Base-by-base conservation (phyloP, 768 basidiomycete species). In the Flagelloscypha sp. region DNA sequence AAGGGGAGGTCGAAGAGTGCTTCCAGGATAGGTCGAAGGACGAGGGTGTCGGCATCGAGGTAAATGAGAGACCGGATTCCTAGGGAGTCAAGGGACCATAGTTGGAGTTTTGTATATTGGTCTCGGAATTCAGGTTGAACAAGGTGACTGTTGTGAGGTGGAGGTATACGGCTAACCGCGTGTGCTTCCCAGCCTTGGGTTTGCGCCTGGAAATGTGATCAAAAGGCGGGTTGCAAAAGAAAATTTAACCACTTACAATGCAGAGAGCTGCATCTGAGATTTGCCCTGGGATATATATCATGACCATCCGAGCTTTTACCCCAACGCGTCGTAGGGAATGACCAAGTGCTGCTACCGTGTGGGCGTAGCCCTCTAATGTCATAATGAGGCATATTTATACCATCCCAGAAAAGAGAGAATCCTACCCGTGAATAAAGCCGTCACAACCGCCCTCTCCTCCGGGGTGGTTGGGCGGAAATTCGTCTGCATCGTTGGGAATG, bases 81-180 rank as follows among this genome's bases (percentile, higher is more conserved):
- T 22, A 42, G 36, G 18, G 39, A 19, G 44, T 59, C 59, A 27
- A 61, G 45, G 31, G 32, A 40, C 59, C 59, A 61, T n/a, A 61
- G 48, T 27, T 50, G 46, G 19, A 61, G 52, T 43, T 61, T 61
- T 6, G 59, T 57, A 45, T 55, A 59, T 36, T 58, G 59, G 46
- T 61, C 59, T 25, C 31, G 34, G 47, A 56, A 61, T 29, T 54
- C 51, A 1, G 24, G 38, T 41, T 47, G 45, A 28, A 58, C 49
- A 24, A 43, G 52, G 6, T 45, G 18, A 19, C 61, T 53, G 25
- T 37, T 27, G 38, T 51, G 51, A 1, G 61, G 58, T 3, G 61
- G 61, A 1, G 51, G 50, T 18, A 62, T 58, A 27, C 48, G 45
- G 20, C 48, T 40, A 24, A 57, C 48, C 3, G 54, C 40, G 12